A percentile compares a stretch with the other conserved stretches of the same genome.
phyloP scores from a whole-genome alignment of 768 basidiomycete species.

The Lactarius vividus region DNA sequence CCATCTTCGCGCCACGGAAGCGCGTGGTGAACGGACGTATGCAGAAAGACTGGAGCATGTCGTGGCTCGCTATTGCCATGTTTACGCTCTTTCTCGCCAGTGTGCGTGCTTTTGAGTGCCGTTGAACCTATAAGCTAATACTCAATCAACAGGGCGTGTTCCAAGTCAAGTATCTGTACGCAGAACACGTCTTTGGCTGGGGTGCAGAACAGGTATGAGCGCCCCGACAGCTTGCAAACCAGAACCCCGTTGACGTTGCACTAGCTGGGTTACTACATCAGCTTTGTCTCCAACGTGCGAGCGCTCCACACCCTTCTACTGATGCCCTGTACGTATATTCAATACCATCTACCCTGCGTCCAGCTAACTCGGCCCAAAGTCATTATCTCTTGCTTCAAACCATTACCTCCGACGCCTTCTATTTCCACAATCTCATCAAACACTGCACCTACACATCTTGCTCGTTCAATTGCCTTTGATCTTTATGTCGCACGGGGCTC shows the following conservation, averaged over 20 bases:
- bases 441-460: constrained; percentile 49
- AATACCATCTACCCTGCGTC: constrained; percentile 10
- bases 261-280: constrained; percentile 73
- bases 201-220: constrained; percentile 50
- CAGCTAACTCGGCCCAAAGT: constrained; percentile 45
- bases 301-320: constrained; percentile 65
- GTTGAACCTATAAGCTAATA: constrained; percentile 9
- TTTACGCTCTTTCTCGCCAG: constrained; percentile 64
- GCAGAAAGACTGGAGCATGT: constrained; percentile 65
- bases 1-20: constrained; percentile 62
- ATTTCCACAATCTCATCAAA: constrained; percentile 30
- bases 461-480: constrained; percentile 66
- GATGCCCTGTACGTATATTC: constrained; percentile 55
- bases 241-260: constrained; percentile 7
- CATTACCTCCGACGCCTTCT: constrained; percentile 30
- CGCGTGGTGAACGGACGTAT: constrained; percentile 41
- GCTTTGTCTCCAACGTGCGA: constrained; percentile 60
- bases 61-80: constrained; percentile 58
- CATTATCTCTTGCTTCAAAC: constrained; percentile 60
- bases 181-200: constrained; percentile 70
- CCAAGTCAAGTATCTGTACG: constrained; percentile 76
- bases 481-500: constrained; percentile 61
- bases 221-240: background rate
- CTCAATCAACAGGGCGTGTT: constrained; percentile 53
- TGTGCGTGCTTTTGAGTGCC: constrained; percentile 42